These are phyloP conservation scores for Rubia tinctorum DNA, from an alignment of 305 asterid species.

Conservation along the genomic window DNA sequence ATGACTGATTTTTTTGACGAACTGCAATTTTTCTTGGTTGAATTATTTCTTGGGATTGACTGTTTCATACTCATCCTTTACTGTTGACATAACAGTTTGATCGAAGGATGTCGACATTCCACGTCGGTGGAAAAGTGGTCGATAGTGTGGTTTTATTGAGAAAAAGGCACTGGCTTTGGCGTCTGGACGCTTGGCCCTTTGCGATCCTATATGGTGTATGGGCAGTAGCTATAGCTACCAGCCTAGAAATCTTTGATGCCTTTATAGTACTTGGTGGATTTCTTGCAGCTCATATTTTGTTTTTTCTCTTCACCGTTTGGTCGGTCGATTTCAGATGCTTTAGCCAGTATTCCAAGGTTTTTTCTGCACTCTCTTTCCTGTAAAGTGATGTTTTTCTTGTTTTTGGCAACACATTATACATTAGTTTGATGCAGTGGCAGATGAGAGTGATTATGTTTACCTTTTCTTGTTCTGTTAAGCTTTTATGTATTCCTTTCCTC, in stretches of 20 bases:
- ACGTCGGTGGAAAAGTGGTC: constrained; percentile 95
- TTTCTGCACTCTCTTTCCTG: constrained; percentile 1
- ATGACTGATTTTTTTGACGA: neutral
- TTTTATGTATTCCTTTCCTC: neutral
- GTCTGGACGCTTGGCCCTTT: constrained; percentile 87
- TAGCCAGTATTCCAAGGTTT: constrained; percentile 76
- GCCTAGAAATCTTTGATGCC: constrained; percentile 80
- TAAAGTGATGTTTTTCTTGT: neutral
- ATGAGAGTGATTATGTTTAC: neutral
- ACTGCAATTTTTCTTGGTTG: neutral
- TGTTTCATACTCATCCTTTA: neutral
- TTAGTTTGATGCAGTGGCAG: neutral
- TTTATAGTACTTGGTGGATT: constrained; percentile 67
- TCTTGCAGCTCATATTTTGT: constrained; percentile 56
- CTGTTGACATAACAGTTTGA: neutral
- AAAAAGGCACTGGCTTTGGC: constrained; percentile 86
- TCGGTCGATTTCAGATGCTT: constrained; percentile 85
- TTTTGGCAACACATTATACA: neutral
- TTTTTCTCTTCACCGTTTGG: constrained; percentile 93
- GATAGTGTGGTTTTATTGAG: constrained; percentile 79
- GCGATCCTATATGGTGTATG: constrained; percentile 65
- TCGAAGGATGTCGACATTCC: constrained; percentile 62
- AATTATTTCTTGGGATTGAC: neutral
- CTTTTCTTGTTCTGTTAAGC: neutral
- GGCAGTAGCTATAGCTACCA: constrained; percentile 70